Percentiles rank a stretch among this genome's conserved stretches.
Conservation (phyloP, 164 flowering plant species). For the Magnolia changhungtana region DNA sequence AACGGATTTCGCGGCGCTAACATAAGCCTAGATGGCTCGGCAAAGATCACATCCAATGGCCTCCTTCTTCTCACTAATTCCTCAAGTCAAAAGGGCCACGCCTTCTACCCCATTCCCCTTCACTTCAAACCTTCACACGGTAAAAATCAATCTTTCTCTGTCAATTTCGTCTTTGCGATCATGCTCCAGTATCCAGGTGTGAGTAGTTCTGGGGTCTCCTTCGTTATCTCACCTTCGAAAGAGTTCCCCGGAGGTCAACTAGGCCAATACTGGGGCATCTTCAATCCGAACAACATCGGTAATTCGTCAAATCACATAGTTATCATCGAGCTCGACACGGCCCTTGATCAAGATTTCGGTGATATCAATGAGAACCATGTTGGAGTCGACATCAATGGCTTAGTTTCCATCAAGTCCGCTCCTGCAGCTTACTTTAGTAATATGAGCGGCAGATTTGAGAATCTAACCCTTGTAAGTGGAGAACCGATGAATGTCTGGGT, state of each 20-base stretch:
- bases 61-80: slow-evolving; percentile 21
- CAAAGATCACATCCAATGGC: slow-evolving; percentile 18
- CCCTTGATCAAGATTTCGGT: slow-evolving; percentile 6
- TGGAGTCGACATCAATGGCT: slow-evolving; percentile 46
- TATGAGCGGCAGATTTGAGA: slow-evolving; percentile 3
- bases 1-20: slow-evolving; percentile 14
- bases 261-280: slow-evolving; percentile 33
- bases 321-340: slow-evolving; percentile 43
- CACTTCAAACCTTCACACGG: slow-evolving; percentile 5
- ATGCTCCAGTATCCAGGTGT: background rate
- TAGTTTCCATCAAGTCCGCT: slow-evolving; percentile 29
- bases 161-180: slow-evolving; percentile 7
- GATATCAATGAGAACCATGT: slow-evolving; percentile 44
- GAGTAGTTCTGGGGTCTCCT: background rate
- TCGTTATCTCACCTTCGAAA: background rate
- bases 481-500: slow-evolving; percentile 18
- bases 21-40: slow-evolving; percentile 24
- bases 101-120: slow-evolving; percentile 17
- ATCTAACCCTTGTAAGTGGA: slow-evolving; percentile 26
- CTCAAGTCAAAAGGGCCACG: slow-evolving; percentile 14
- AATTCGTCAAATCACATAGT: slow-evolving; percentile 29
- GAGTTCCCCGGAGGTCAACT: slow-evolving; percentile 11
- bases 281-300: slow-evolving; percentile 28
- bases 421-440: slow-evolving; percentile 23
- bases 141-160: slow-evolving; percentile 9